phyloP scores from a whole-genome alignment of 306 rosid species.

The Acacia crassicarpa region DNA sequence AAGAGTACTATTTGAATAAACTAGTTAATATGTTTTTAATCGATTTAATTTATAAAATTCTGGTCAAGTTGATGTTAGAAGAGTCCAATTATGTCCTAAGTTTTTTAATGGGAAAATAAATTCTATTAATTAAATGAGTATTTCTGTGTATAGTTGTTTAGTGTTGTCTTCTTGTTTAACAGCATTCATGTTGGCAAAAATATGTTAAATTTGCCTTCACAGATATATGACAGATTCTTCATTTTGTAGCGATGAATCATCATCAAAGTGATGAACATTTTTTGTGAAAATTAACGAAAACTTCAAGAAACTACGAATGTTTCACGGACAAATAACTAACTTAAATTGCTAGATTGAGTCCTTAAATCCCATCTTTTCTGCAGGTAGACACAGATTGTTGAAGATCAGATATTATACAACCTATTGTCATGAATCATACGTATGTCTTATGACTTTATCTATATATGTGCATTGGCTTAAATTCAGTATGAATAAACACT shows the following conservation, averaged over 20 bases:
- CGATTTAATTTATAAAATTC: background rate
- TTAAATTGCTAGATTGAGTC: slow-evolving; percentile 28
- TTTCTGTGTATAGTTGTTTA: background rate
- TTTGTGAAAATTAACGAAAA: background rate
- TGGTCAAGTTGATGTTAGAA: background rate
- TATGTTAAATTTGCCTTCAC: background rate
- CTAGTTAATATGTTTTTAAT: slow-evolving; percentile 10
- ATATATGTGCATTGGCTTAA: slow-evolving; percentile 26
- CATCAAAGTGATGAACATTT: background rate
- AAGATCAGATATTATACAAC: background rate
- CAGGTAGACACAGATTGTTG: background rate
- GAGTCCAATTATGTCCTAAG: background rate
- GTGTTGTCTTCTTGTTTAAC: background rate
- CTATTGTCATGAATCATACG: background rate
- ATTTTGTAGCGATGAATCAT: background rate
- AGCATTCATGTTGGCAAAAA: background rate
- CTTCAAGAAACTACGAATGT: slow-evolving; percentile 20
- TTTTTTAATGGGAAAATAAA: background rate
- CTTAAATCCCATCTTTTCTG: slow-evolving; percentile 15
- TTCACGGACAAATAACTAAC: slow-evolving; percentile 35
- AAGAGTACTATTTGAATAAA: background rate
- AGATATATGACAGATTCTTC: background rate
- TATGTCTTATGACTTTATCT: background rate
- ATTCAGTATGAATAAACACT: background rate
- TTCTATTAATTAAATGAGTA: background rate